Percentiles rank a stretch among this genome's conserved stretches.
Conservation (phyloP, 2,329 filamentous ascomycete genomes). For the Penicillium psychrosexuale region DNA sequence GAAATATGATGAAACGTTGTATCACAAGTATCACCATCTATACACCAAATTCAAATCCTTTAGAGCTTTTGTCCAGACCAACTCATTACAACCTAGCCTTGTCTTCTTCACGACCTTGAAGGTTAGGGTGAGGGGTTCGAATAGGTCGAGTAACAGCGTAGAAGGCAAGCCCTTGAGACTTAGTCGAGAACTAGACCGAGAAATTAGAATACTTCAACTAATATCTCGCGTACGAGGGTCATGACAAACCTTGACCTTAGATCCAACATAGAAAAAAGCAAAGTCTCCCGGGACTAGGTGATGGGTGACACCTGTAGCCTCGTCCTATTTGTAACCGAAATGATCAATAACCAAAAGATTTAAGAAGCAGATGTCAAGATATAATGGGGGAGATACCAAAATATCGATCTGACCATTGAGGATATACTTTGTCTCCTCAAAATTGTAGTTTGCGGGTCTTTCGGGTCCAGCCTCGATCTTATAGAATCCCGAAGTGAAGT, state of each 20-base stretch:
- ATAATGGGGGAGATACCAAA: slow-evolving; percentile 12
- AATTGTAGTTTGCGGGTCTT: slow-evolving; percentile 22
- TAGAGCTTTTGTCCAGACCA: background rate
- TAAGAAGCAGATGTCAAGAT: too few relatives aligned
- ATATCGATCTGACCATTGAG: slow-evolving; percentile 26
- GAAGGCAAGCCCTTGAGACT: slow-evolving; percentile 21
- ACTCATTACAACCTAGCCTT: slow-evolving; percentile 7
- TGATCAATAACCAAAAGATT: background rate
- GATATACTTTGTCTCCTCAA: slow-evolving; percentile 27
- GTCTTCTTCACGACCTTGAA: slow-evolving; percentile 18
- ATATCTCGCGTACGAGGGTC: background rate
- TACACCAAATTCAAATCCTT: background rate
- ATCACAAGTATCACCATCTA: background rate
- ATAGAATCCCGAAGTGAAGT: slow-evolving; percentile 26
- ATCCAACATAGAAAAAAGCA: slow-evolving; percentile 19
- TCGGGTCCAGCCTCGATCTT: slow-evolving; percentile 25
- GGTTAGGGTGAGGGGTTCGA: slow-evolving; percentile 18
- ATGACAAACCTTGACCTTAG: slow-evolving; percentile 21
- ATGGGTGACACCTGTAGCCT: slow-evolving; percentile 18
- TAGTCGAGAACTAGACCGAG: slow-evolving; percentile 19
- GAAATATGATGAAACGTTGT: background rate
- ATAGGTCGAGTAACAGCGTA: slow-evolving; percentile 23
- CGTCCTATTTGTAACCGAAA: slow-evolving; percentile 7
- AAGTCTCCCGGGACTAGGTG: slow-evolving; percentile 18
- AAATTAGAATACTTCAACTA: slow-evolving; percentile 2